phyloP scores from a whole-genome alignment of 352 stramenopile species.

The Discostella stelligera region DNA sequence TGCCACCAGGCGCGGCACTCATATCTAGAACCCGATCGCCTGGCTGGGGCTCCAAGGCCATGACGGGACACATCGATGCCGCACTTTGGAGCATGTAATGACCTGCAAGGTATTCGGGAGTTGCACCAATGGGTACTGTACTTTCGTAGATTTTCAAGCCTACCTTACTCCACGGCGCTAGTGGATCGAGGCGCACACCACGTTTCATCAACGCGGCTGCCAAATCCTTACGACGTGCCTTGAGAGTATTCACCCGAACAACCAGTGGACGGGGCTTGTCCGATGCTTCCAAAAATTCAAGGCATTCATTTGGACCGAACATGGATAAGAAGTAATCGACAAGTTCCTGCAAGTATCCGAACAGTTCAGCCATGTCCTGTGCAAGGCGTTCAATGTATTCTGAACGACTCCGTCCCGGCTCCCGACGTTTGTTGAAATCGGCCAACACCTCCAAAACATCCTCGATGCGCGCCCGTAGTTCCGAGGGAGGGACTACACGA shows the following conservation, averaged over 20 bases:
- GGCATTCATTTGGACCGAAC: slow-evolving; percentile 94
- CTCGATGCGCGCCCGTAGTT: slow-evolving; percentile 73
- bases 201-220: slow-evolving; percentile 97
- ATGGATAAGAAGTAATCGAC: slow-evolving; percentile 97
- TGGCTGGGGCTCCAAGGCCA: slow-evolving; percentile 96
- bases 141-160: slow-evolving; percentile 98
- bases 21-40: slow-evolving; percentile 97
- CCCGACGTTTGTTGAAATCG: slow-evolving; percentile 92
- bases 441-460: slow-evolving; percentile 85
- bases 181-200: slow-evolving; percentile 96
- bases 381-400: slow-evolving; percentile 92
- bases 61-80: slow-evolving; percentile 97
- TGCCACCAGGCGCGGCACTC: slow-evolving; percentile 96
- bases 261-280: slow-evolving; percentile 96
- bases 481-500: slow-evolving; percentile 80
- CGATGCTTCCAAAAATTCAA: slow-evolving; percentile 99
- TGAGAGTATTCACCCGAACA: slow-evolving; percentile 99
- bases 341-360: slow-evolving; percentile 97
- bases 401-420: slow-evolving; percentile 89
- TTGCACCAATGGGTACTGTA: slow-evolving; percentile 97
- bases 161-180: slow-evolving; percentile 99
- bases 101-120: slow-evolving; percentile 98
- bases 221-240: slow-evolving; percentile 96
- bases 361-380: slow-evolving; percentile 93
- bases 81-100: slow-evolving; percentile 99